Base-by-base conservation (phyloP, 2,329 filamentous ascomycete genomes). In the Thelonectria rubi region DNA sequence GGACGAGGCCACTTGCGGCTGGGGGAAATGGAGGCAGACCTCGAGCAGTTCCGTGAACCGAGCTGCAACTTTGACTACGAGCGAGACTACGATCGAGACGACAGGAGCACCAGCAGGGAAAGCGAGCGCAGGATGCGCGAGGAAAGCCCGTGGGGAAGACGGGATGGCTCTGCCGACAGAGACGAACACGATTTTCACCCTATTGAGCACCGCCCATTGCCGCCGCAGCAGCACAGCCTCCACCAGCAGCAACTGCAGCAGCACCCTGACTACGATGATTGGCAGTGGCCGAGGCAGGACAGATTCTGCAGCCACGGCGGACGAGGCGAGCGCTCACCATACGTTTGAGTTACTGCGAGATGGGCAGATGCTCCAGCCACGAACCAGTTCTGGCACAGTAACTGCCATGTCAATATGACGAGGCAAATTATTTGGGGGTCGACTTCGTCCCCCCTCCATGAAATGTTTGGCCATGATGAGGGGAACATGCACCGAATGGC, bases 11-110 rank as follows among this genome's bases (percentile, higher is more conserved):
- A 81, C 32, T 74, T 89, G 42, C 81, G 82, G 46, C 77, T 89
- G 26, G 79, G 81, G 63, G 84, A 87, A 62, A 86, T 88, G 79
- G 86, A 88, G 68, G 87, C 86, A 2, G 85, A 89, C 63, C 76
- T 89, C 32, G 82, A 85, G 59, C 75, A 82, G 60, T 88, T 88
- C 69, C 77, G 77, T 20, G 74, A 75, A 9, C 62, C 60, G 8
- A 30, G 68, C 12, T 59, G 58, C 3, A 58, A 54, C 4, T 58
- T 55, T 14, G 67, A 72, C 3, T 65, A 72, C 17, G 65, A 73
- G 7, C 62, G 54, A 12, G 68, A 72, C 11, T 63, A 65, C 17
- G 56, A 58, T 7, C 58, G 62, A 46, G 62, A 59, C 20, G 48
- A 45, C 63, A 63, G 51, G 17, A 47, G 54, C 30, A 26, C 24